A percentile compares a stretch with the other conserved stretches of the same genome.
Conservation (phyloP, 768 basidiomycete species). For the Imleria badia region DNA sequence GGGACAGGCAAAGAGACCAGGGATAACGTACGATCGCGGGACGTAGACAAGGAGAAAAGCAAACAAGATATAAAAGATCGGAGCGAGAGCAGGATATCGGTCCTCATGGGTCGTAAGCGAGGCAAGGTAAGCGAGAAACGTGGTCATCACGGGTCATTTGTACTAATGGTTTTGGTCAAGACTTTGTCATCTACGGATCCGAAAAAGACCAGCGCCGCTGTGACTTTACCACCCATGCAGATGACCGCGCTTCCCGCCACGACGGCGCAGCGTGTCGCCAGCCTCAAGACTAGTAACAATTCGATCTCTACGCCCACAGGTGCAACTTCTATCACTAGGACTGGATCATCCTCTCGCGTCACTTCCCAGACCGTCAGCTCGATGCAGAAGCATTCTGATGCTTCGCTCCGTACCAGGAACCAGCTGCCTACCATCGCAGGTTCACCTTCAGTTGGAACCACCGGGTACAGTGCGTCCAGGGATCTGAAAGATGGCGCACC, state of each 20-base stretch:
- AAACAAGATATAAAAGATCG: slow-evolving; percentile 82
- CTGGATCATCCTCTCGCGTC: slow-evolving; percentile 54
- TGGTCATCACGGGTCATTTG: neutral
- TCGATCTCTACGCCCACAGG: slow-evolving; percentile 45
- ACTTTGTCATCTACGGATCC: slow-evolving; percentile 83
- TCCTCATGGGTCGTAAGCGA: slow-evolving; percentile 82
- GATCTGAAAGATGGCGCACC: slow-evolving; percentile 58
- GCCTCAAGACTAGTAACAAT: slow-evolving; percentile 58
- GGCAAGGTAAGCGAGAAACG: slow-evolving; percentile 70
- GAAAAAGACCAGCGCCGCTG: slow-evolving; percentile 66
- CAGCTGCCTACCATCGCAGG: slow-evolving; percentile 91
- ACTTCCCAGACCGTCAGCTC: slow-evolving; percentile 86
- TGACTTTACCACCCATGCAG: slow-evolving; percentile 86
- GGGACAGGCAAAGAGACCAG: slow-evolving; percentile 49
- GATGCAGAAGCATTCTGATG: slow-evolving; percentile 84
- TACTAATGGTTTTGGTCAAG: slow-evolving; percentile 39
- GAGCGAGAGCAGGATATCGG: slow-evolving; percentile 87
- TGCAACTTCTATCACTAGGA: slow-evolving; percentile 39
- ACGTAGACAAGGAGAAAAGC: slow-evolving; percentile 48
- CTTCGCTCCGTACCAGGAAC: slow-evolving; percentile 72
- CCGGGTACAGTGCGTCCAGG: slow-evolving; percentile 49
- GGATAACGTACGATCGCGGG: slow-evolving; percentile 47
- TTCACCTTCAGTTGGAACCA: slow-evolving; percentile 82
- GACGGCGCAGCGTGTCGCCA: slow-evolving; percentile 84
- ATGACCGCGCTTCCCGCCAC: slow-evolving; percentile 78